Evolutionary conservation across 2,329 filamentous ascomycete genomes (phyloP), one percentile per base, ranked within the genome.

Genomic region (Orbilia brochopaga): DNA sequence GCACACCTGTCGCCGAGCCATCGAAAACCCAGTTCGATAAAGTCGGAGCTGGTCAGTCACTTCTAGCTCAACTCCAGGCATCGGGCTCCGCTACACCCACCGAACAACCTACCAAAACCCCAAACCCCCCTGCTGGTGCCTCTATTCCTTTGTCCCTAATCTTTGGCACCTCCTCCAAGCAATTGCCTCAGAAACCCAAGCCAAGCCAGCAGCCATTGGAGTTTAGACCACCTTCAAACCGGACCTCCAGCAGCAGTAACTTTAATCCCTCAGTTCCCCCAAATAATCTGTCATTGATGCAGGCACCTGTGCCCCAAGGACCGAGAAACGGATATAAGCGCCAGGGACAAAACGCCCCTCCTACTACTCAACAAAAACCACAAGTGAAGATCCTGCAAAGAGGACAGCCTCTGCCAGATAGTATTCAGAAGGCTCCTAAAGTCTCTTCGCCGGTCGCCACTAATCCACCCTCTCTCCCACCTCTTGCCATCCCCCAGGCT

Each of bases 41-140:
- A 32, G 42, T 69, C 30, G 59, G 55, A 30, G 62, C 69, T 32
- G 56, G 59, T 11, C 59, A 65, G 23, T 69, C 69, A 23, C 55
- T 69, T n/a, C n/a, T 74, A 37, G 70, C 69, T 30, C 70, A 74
- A 30, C 46, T 75, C 13, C 58, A 73, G 56, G 46, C 46, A 27
- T 55, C 58, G 51, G 24, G 54, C 40, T 35, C 50, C 10, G 37
- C 37, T 6, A 23, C 37, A 13, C 17, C 52, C 8, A 24, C 61
- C 15, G 64, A 59, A 23, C 61, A 69, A 4, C 55, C 53, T 23
- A 24, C 55, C 8, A 53, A 69, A 53, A 17, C 32, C 55, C 8
- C 57, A 69, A 53, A 17, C 10, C 70, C 55, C 51, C 46, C 21
- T 30, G 19, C 24, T 27, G 54, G 58, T 17, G 52, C 57, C 59